Evolutionary conservation across 2,329 filamentous ascomycete species (phyloP).

Genomic region (Alternaria burnsii): DNA sequence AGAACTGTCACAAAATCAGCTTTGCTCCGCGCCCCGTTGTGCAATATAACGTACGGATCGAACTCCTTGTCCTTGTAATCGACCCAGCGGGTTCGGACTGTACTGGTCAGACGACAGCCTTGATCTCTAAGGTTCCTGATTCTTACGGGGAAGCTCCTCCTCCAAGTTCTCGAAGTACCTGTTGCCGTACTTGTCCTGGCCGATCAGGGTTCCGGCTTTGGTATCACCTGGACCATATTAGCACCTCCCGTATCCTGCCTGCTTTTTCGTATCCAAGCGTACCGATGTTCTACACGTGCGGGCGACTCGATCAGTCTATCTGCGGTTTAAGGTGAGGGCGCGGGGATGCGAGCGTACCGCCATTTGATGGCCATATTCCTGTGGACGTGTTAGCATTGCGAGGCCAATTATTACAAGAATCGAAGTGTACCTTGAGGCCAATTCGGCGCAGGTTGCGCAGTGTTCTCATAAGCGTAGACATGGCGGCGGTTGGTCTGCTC

Average conservation of each 20-base stretch:
- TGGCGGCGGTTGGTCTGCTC: constrained; percentile 58
- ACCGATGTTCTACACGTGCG: constrained; percentile 50
- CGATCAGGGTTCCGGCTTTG: constrained; percentile 88
- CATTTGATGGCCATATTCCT: constrained; percentile 94
- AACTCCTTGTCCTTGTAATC: constrained; percentile 91
- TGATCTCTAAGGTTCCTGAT: neutral
- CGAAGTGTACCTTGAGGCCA: constrained; percentile 77
- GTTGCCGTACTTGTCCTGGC: constrained; percentile 90
- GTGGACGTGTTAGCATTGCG: constrained; percentile 46
- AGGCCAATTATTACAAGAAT: constrained; percentile 16
- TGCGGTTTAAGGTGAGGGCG: constrained; percentile 30
- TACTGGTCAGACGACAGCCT: constrained; percentile 19
- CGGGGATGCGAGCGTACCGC: constrained; percentile 69
- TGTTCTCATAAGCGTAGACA: constrained; percentile 92
- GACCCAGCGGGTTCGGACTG: constrained; percentile 95
- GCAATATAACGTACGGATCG: constrained; percentile 68
- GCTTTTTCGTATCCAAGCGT: constrained; percentile 18
- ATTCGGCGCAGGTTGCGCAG: constrained; percentile 86
- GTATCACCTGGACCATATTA: constrained; percentile 78
- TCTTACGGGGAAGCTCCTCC: constrained; percentile 88
- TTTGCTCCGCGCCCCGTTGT: neutral
- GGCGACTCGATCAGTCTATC: constrained; percentile 36
- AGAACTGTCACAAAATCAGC: constrained; percentile 62
- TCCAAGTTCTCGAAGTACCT: constrained; percentile 93
- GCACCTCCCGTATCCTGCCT: constrained; percentile 9